Percentiles rank a stretch among this genome's conserved stretches.
These are phyloP conservation scores for Metarhizium brunneum DNA, from an alignment of 2,329 filamentous ascomycete species.

Conservation along the genomic window DNA sequence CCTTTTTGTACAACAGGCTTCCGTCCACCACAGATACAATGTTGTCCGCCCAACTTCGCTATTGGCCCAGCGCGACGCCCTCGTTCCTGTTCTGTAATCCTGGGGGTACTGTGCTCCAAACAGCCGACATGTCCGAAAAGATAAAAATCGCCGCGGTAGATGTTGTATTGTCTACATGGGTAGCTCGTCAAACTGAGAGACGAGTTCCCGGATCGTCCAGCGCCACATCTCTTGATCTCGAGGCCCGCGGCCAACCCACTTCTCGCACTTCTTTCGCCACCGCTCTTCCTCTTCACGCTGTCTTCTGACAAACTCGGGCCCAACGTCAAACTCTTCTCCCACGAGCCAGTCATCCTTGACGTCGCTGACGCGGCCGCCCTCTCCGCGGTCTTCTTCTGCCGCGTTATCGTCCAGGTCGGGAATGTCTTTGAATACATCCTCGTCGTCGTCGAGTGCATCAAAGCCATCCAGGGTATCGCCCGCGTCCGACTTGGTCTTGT, in stretches of 20 bases:
- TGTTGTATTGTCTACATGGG: constrained; percentile 11
- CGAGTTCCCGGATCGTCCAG: constrained; percentile 63
- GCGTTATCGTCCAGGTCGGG: constrained; percentile 73
- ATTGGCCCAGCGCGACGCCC: neutral
- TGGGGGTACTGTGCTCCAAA: neutral
- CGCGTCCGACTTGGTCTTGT: constrained; percentile 35
- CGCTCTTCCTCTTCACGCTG: constrained; percentile 87
- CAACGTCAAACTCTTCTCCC: constrained; percentile 95
- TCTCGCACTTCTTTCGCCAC: constrained; percentile 81
- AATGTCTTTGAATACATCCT: constrained; percentile 92
- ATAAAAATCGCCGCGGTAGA: neutral
- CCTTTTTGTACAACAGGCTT: neutral
- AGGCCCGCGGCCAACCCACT: constrained; percentile 61
- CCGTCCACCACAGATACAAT: neutral
- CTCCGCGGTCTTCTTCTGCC: constrained; percentile 38
- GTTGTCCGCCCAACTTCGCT: neutral
- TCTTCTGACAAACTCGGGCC: constrained; percentile 81
- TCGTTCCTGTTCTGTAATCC: neutral
- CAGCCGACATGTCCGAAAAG: neutral
- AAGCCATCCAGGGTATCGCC: constrained; percentile 54
- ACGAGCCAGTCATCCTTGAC: constrained; percentile 73
- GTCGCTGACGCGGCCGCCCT: constrained; percentile 47
- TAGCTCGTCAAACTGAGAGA: constrained; percentile 33
- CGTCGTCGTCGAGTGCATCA: constrained; percentile 67
- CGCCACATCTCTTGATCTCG: constrained; percentile 57